phyloP scores from a whole-genome alignment of 1,284 basidiomycete genomes.

The Pyrrhoderma lamaoense region DNA sequence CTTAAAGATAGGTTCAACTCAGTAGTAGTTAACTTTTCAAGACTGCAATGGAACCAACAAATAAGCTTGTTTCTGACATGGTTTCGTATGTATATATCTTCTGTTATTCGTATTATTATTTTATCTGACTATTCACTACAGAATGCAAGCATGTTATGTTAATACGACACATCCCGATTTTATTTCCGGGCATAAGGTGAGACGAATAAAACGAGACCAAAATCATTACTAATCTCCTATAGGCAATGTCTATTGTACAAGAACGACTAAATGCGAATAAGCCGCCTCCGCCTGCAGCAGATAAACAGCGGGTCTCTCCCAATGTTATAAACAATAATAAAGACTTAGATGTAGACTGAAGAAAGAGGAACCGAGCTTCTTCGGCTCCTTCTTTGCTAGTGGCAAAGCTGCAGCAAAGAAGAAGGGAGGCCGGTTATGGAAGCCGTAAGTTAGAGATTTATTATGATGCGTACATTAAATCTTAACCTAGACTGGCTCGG shows the following conservation, averaged over 20 bases:
- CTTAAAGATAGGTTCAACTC: constrained; percentile 91
- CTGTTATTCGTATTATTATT: not conserved
- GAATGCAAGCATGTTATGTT: constrained; percentile 96
- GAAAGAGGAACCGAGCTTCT: constrained; percentile 90
- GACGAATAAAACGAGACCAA: constrained; percentile 8
- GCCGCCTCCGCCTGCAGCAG: constrained; percentile 49
- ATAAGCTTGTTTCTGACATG: constrained; percentile 90
- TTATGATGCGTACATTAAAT: constrained; percentile 3
- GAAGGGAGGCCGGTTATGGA: constrained; percentile 83
- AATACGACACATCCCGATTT: constrained; percentile 99
- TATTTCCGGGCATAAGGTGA: constrained; percentile 85
- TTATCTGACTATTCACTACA: constrained; percentile 26
- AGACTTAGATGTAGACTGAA: constrained; percentile 84
- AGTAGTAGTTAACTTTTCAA: constrained; percentile 97
- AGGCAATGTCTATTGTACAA: constrained; percentile 87
- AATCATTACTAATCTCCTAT: constrained; percentile 4
- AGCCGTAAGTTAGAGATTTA: constrained; percentile 35
- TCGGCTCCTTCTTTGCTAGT: constrained; percentile 86
- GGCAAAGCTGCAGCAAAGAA: constrained; percentile 49
- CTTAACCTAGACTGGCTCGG: constrained; percentile 10
- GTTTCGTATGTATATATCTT: constrained; percentile 56
- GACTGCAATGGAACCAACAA: constrained; percentile 86
- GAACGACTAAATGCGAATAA: constrained; percentile 81
- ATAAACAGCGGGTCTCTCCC: constrained; percentile 60
- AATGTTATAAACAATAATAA: constrained; percentile 83